These are phyloP conservation scores for Claviceps humidiphila DNA, from an alignment of 2,329 filamentous ascomycete genomes.

Conservation along the genomic window DNA sequence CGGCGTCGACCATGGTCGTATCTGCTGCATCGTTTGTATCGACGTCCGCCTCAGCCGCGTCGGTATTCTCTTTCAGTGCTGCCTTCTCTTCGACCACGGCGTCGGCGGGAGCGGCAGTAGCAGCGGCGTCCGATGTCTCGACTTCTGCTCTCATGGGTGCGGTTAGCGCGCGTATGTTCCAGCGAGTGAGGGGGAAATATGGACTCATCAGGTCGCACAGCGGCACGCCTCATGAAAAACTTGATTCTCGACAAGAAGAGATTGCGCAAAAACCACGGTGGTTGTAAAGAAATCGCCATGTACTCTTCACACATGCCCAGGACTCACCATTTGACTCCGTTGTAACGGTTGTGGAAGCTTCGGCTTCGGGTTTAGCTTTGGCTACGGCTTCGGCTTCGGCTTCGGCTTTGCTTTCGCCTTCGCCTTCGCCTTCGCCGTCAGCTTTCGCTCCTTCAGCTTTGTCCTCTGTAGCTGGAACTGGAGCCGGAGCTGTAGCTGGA, in stretches of 20 bases:
- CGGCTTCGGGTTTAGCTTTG: conserved; percentile 12
- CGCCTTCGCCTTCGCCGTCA: conserved; percentile 8
- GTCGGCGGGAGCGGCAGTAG: conserved; percentile 13
- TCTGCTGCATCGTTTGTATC: conserved; percentile 36
- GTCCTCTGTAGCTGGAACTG: conserved; percentile 11
- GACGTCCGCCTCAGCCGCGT: conserved; percentile 25
- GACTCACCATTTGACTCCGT: conserved; percentile 21
- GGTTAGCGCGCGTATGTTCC: conserved; percentile 1
- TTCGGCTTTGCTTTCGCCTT: conserved; percentile 13
- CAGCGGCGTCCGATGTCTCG: conserved; percentile 17
- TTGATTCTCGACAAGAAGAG: background rate
- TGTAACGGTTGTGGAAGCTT: conserved; percentile 15
- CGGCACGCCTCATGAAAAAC: background rate
- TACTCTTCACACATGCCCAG: background rate
- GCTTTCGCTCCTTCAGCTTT: conserved; percentile 8
- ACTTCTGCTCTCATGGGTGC: conserved; percentile 3
- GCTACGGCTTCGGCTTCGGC: background rate
- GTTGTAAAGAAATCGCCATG: background rate
- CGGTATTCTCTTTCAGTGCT: conserved; percentile 14
- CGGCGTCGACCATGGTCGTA: conserved; percentile 1
- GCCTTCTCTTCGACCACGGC: conserved; percentile 15
- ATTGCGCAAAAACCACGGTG: background rate
- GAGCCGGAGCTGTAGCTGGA: background rate
- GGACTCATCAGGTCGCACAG: background rate
- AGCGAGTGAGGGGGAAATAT: background rate